Percentiles rank a stretch among this genome's conserved stretches.
Conservation (phyloP, 1,139 yeast species). For the Pneumocystis sp. region DNA sequence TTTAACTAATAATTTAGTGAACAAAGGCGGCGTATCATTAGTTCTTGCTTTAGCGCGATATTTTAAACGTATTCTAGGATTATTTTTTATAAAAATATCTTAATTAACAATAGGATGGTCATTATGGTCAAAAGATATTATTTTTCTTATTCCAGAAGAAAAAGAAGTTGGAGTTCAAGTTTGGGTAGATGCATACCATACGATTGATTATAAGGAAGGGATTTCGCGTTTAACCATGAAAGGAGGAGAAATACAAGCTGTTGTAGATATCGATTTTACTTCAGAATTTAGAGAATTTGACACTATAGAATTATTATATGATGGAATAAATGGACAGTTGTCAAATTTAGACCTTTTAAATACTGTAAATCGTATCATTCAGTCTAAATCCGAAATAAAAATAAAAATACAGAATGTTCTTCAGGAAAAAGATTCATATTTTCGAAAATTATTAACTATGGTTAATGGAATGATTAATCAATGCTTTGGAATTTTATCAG, state of each 20-base stretch:
- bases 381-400: constrained; percentile 53
- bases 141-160: constrained; percentile 68
- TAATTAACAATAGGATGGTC: constrained; percentile 36
- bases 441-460: constrained; percentile 41
- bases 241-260: constrained; percentile 93
- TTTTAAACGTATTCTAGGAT: constrained; percentile 36
- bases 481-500: constrained; percentile 39
- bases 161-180: constrained; percentile 53
- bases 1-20: constrained; percentile 22
- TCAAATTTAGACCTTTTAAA: constrained; percentile 87
- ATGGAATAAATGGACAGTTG: constrained; percentile 86
- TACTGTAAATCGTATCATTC: constrained; percentile 54
- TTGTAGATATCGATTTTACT: constrained; percentile 70
- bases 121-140: constrained; percentile 89
- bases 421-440: constrained; percentile 28
- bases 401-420: constrained; percentile 52
- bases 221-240: constrained; percentile 58
- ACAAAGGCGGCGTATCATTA: constrained; percentile 69
- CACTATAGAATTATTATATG: constrained; percentile 59
- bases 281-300: constrained; percentile 53
- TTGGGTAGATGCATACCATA: constrained; percentile 92
- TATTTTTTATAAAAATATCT: neutral
- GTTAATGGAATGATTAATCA: constrained; percentile 50
- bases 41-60: constrained; percentile 62
- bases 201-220: constrained; percentile 5